These are phyloP conservation scores for Calonectria hongkongensis DNA, from an alignment of 2,329 filamentous ascomycete species.

Conservation along the genomic window DNA sequence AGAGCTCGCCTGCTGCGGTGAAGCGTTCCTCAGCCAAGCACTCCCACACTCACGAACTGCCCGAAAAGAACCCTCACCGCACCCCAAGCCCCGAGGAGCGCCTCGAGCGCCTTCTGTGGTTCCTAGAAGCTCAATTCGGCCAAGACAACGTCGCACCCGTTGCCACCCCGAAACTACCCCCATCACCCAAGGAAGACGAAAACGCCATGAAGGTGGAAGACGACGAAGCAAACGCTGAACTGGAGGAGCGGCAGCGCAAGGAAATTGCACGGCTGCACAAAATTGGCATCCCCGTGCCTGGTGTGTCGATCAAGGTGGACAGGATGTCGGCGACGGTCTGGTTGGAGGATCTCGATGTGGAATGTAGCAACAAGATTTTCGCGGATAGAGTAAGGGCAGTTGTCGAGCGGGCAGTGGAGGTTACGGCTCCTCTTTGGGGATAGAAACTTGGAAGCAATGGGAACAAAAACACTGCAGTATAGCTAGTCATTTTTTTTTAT, in stretches of 20 bases:
- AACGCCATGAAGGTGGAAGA: conserved; percentile 60
- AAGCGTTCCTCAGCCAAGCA: conserved; percentile 74
- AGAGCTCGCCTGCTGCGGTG: conserved; percentile 95
- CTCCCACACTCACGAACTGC: conserved; percentile 65
- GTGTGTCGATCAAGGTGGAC: conserved; percentile 90
- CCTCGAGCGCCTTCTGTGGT: conserved; percentile 91
- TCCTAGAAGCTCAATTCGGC: conserved; percentile 97
- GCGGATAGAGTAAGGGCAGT: conserved; percentile 91
- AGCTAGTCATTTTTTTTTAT: conserved; percentile 10
- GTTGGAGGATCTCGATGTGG: conserved; percentile 93
- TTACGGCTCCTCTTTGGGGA: conserved; percentile 84
- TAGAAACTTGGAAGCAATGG: conserved; percentile 52
- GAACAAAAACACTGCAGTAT: conserved; percentile 15
- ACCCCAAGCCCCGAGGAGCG: conserved; percentile 83
- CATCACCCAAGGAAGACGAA: conserved; percentile 63
- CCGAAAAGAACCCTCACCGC: conserved; percentile 80
- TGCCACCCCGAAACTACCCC: conserved; percentile 74
- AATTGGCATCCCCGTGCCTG: conserved; percentile 92
- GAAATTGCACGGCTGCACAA: conserved; percentile 88
- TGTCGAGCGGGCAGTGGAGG: conserved; percentile 91
- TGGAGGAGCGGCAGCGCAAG: conserved; percentile 75
- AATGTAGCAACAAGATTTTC: conserved; percentile 86
- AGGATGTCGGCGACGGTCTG: conserved; percentile 92
- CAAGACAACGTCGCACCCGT: conserved; percentile 87
- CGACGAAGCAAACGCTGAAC: conserved; percentile 63